Evolutionary conservation across 208 protist species (phyloP), one percentile per base, ranked within the genome.

Genomic region (Trypanosoma vivax): DNA sequence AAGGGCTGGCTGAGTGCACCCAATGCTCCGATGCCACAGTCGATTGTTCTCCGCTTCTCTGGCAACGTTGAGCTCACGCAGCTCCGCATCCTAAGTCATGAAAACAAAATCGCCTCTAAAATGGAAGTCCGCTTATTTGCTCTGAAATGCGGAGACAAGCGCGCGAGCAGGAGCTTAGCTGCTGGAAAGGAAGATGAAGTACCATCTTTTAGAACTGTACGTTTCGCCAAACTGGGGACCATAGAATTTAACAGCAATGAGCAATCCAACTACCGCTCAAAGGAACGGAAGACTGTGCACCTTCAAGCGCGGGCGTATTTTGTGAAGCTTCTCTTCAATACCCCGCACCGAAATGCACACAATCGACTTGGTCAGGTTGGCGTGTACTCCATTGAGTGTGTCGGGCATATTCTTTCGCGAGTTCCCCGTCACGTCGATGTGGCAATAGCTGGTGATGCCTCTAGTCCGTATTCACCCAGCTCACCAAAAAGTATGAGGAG

Each of bases 261-360:
- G 38, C 76, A 87, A 23, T 84, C 79, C 2, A 50, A 80, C 14
- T 89, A 79, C 70, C 70, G 68, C 29, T 68, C 74, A n/a, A 88
- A 88, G 50, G 90, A 96, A 60, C 74, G 83, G 33, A 96, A 94
- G 50, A 96, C 87, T 5, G 80, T 96, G 3, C 82, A 96, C 57
- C 54, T 96, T 5, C 70, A 86, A 21, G 79, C 73, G 0, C 65
- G 78, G 56, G 84, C 87, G 5, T 90, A 92, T 47, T 92, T 89
- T 51, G 30, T 96, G n/a, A 92, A 90, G 50, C 70, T 96, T 2
- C 66, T 94, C 10, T 85, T 96, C 61, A 54, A 81, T 46, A 35
- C 54, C 1, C 82, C 84, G 5, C 85, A 90, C 48, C 59, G 58
- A 35, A 91, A 92, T 53, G 57, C 60, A 46, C 54, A 76, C 29